Evolutionary conservation across 2,329 filamentous ascomycete genomes (phyloP).

Genomic region (Penicillium palitans): DNA sequence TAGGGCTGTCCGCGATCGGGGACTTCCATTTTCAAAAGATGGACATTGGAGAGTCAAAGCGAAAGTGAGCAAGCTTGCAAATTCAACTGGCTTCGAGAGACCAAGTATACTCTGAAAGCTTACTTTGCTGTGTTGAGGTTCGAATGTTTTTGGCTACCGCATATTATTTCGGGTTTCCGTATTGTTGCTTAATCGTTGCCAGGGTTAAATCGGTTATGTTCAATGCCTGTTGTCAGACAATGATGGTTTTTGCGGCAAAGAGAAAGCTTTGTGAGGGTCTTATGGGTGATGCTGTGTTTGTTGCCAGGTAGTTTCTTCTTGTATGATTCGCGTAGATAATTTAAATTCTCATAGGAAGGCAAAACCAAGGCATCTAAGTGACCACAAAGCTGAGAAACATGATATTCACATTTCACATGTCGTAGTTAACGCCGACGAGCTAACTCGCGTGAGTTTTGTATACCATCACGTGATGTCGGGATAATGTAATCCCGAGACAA

Average conservation of each 20-base stretch:
- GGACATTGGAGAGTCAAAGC: no score
- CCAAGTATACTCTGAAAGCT: no score
- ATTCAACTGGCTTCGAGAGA: no score
- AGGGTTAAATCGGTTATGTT: background rate
- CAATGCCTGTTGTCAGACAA: background rate
- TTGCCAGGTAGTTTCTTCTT: background rate
- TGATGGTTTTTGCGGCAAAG: background rate
- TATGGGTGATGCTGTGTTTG: background rate
- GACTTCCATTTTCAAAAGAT: no score
- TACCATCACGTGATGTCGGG: conserved; percentile 20
- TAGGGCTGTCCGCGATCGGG: no score
- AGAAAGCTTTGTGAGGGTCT: background rate
- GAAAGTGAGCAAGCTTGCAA: no score
- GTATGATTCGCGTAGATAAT: background rate
- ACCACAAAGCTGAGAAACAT: background rate
- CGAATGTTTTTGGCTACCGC: no score
- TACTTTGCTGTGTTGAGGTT: no score
- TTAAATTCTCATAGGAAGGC: no score
- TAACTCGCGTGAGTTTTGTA: background rate
- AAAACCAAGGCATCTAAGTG: background rate
- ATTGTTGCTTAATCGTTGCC: no score
- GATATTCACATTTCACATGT: background rate
- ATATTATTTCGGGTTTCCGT: no score
- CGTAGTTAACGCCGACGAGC: background rate
- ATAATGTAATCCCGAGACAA: conserved; percentile 12